These are phyloP conservation scores for Russula sp. DNA, from an alignment of 768 basidiomycete species.

Conservation along the genomic window DNA sequence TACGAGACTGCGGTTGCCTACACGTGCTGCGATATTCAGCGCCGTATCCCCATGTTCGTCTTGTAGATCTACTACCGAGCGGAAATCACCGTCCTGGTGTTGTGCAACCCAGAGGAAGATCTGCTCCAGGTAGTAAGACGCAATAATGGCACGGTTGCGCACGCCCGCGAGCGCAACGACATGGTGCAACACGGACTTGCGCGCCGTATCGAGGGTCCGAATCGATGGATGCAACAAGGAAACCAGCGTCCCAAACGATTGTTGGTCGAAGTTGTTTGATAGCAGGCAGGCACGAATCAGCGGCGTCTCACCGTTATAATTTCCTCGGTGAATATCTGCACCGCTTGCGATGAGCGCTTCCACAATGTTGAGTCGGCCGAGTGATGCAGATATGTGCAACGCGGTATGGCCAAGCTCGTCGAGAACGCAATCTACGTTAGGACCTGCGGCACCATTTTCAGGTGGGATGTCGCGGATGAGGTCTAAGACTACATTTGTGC, in stretches of 20 bases:
- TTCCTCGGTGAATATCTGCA: constrained; percentile 87
- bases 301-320: constrained; percentile 90
- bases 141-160: constrained; percentile 76
- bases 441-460: constrained; percentile 31
- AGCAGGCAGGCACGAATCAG: constrained; percentile 89
- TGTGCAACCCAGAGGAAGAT: constrained; percentile 83
- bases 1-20: constrained; percentile 86
- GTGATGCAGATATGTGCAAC: constrained; percentile 85
- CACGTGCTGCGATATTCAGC: constrained; percentile 88
- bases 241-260: constrained; percentile 66
- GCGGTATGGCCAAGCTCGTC: constrained; percentile 95
- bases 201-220: constrained; percentile 81
- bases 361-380: constrained; percentile 64
- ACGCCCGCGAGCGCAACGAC: constrained; percentile 87
- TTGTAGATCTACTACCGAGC: constrained; percentile 79
- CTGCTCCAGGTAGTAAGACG: constrained; percentile 88
- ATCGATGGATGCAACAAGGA: constrained; percentile 64
- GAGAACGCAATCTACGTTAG: constrained; percentile 76
- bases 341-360: constrained; percentile 67
- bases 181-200: constrained; percentile 87
- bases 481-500: constrained; percentile 55
- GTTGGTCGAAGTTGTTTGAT: constrained; percentile 75
- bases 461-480: constrained; percentile 59
- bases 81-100: constrained; percentile 68
- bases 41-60: constrained; percentile 96